Percentiles rank a stretch among this genome's conserved stretches.
These are phyloP conservation scores for Diplodia corticola DNA, from an alignment of 2,329 filamentous ascomycete genomes.

Conservation along the genomic window DNA sequence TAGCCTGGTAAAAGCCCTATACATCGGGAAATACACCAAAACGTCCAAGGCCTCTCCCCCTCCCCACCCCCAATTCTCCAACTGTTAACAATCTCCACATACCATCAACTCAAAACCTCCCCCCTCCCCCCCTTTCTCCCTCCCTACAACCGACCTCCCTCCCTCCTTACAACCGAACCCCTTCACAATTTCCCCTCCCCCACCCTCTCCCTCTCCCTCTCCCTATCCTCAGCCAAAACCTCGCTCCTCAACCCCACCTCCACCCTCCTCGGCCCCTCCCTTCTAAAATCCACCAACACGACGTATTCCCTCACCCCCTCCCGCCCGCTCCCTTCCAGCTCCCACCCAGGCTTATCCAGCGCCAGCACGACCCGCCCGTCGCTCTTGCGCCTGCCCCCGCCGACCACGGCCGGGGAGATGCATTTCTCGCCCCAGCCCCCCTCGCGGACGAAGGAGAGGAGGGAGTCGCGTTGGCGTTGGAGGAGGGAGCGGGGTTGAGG, in stretches of 20 bases:
- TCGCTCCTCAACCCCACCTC: slow-evolving; percentile 51
- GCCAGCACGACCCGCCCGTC: slow-evolving; percentile 56
- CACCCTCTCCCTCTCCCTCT: slow-evolving; percentile 34
- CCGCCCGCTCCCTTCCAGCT: slow-evolving; percentile 52
- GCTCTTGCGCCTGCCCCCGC: slow-evolving; percentile 34
- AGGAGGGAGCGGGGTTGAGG: slow-evolving; percentile 41
- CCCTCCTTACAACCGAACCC: neutral
- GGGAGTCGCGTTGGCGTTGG: slow-evolving; percentile 35
- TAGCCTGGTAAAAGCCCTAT: no score
- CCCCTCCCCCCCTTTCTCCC: no score
- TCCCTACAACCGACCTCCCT: no score
- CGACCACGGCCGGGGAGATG: slow-evolving; percentile 42
- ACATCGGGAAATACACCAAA: no score
- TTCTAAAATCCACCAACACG: slow-evolving; percentile 57
- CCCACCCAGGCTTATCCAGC: slow-evolving; percentile 56
- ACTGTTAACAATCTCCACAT: no score
- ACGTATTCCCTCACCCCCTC: slow-evolving; percentile 57
- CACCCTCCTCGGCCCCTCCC: slow-evolving; percentile 58
- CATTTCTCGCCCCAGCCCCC: slow-evolving; percentile 51
- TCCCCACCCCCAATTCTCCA: no score
- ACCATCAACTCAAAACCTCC: no score
- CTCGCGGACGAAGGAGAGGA: slow-evolving; percentile 55
- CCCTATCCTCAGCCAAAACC: slow-evolving; percentile 55
- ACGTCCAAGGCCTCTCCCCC: no score
- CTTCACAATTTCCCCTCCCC: slow-evolving; percentile 56